Percentiles rank a stretch among this genome's conserved stretches.
Evolutionary conservation across 108 stramenopile genomes (phyloP).

Genomic region (Skeletonema tropicum): DNA sequence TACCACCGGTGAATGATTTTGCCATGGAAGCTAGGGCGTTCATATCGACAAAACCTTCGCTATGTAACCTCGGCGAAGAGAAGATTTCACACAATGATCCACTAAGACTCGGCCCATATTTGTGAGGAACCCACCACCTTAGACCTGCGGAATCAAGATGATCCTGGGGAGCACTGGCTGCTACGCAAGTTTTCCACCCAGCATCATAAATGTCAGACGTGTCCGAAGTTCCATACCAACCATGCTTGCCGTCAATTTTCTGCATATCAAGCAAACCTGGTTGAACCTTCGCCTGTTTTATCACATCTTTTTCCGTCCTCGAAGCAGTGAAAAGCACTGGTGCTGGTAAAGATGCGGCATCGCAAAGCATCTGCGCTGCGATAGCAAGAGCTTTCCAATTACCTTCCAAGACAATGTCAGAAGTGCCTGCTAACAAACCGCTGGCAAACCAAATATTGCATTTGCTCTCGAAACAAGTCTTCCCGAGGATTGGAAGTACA

Average conservation of each 20-base stretch:
- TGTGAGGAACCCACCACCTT: conserved; percentile 84
- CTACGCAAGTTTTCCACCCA: conserved; percentile 77
- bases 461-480: conserved; percentile 70
- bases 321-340: conserved; percentile 15
- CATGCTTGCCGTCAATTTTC: conserved; percentile 56
- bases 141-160: conserved; percentile 65
- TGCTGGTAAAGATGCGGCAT: conserved; percentile 14
- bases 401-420: conserved; percentile 71
- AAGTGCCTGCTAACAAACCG: conserved; percentile 26
- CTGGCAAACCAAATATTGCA: conserved; percentile 68
- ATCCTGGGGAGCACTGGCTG: conserved; percentile 62
- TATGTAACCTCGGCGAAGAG: conserved; percentile 36
- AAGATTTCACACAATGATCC: conserved; percentile 81
- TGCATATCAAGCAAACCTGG: conserved; percentile 68
- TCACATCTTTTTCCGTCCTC: conserved; percentile 19
- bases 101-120: conserved; percentile 64
- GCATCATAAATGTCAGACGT: conserved; percentile 40
- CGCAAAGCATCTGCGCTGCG: conserved; percentile 62
- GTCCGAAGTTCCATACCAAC: conserved; percentile 71
- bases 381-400: conserved; percentile 81
- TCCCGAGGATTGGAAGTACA: conserved; percentile 65
- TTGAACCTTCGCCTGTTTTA: conserved; percentile 61
- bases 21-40: conserved; percentile 54
- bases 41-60: conserved; percentile 35
- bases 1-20: conserved; percentile 57